These are phyloP conservation scores for Rubia balearica DNA, from an alignment of 305 asterid genomes.

Conservation along the genomic window DNA sequence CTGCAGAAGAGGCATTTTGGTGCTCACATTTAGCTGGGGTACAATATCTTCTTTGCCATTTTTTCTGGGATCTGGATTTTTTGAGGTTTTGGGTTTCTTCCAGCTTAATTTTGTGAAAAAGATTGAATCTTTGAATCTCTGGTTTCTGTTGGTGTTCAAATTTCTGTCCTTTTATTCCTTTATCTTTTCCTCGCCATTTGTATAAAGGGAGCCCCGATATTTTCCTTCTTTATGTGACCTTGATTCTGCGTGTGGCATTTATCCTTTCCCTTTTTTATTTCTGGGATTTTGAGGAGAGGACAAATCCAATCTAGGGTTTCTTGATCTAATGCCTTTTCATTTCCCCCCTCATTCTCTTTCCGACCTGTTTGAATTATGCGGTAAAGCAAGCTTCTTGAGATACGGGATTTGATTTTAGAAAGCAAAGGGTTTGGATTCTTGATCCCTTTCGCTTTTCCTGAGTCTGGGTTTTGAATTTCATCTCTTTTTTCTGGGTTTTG, in stretches of 20 bases:
- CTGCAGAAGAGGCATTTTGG: background rate
- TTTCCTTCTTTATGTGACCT: slow-evolving; percentile 5
- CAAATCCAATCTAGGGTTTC: slow-evolving; percentile 43
- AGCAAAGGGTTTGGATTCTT: slow-evolving; percentile 59
- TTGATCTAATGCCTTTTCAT: slow-evolving; percentile 39
- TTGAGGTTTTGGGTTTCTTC: slow-evolving; percentile 17
- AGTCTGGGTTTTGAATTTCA: slow-evolving; percentile 38
- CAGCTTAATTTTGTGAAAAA: slow-evolving; percentile 18
- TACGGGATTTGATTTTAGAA: slow-evolving; percentile 44
- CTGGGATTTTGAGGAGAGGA: slow-evolving; percentile 25
- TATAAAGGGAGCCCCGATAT: background rate
- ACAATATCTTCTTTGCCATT: slow-evolving; percentile 22
- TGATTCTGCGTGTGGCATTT: slow-evolving; percentile 15
- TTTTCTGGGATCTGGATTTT: slow-evolving; percentile 50
- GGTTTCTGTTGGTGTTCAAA: slow-evolving; percentile 14
- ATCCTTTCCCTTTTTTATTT: slow-evolving; percentile 4
- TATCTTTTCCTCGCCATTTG: slow-evolving; percentile 12
- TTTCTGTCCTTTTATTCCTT: slow-evolving; percentile 13
- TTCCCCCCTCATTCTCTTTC: slow-evolving; percentile 24
- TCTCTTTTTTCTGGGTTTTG: slow-evolving; percentile 39
- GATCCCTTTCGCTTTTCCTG: slow-evolving; percentile 58
- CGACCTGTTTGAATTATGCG: slow-evolving; percentile 37
- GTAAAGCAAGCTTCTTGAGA: slow-evolving; percentile 40
- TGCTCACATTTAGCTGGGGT: background rate
- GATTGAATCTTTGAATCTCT: slow-evolving; percentile 35